Percentiles rank a stretch among this genome's conserved stretches.
Conservation (phyloP, 2,329 filamentous ascomycete species). For the Akanthomyces lecanii region DNA sequence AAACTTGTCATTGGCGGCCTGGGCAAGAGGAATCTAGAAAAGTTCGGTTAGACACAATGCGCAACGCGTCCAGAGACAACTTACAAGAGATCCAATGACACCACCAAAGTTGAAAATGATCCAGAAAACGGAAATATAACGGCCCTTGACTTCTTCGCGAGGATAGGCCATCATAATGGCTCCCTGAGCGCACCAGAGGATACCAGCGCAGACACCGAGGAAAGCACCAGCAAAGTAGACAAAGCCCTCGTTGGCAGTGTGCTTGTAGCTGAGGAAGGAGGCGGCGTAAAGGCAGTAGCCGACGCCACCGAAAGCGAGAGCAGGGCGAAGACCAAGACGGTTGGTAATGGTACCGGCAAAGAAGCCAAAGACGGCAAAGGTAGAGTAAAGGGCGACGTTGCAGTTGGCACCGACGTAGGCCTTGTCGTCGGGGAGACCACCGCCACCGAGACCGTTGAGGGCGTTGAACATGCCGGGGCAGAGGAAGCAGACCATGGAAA, state of each 20-base stretch:
- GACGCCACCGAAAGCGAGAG: constrained; percentile 67
- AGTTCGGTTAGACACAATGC: background rate
- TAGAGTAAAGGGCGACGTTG: constrained; percentile 66
- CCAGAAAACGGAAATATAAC: constrained; percentile 90
- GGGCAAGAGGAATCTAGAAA: constrained; percentile 61
- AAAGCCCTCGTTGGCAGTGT: constrained; percentile 64
- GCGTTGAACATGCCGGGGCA: constrained; percentile 73
- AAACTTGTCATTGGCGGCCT: constrained; percentile 57
- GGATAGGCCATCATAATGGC: constrained; percentile 91
- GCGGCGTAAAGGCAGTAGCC: constrained; percentile 74
- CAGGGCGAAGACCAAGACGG: constrained; percentile 63
- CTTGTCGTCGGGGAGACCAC: constrained; percentile 40
- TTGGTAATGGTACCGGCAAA: constrained; percentile 76
- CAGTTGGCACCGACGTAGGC: constrained; percentile 33
- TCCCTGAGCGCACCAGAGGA: constrained; percentile 79
- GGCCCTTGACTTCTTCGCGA: constrained; percentile 73
- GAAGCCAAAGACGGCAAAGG: constrained; percentile 64
- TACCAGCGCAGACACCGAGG: constrained; percentile 72
- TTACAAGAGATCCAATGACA: constrained; percentile 70
- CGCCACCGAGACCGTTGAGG: constrained; percentile 60
- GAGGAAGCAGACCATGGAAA: constrained; percentile 53
- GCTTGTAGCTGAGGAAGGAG: constrained; percentile 66
- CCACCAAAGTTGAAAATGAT: constrained; percentile 91
- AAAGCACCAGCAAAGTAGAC: constrained; percentile 72
- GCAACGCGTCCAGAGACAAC: constrained; percentile 20